Evolutionary conservation across 768 basidiomycete species (phyloP).

Genomic region (Trametes villosa): DNA sequence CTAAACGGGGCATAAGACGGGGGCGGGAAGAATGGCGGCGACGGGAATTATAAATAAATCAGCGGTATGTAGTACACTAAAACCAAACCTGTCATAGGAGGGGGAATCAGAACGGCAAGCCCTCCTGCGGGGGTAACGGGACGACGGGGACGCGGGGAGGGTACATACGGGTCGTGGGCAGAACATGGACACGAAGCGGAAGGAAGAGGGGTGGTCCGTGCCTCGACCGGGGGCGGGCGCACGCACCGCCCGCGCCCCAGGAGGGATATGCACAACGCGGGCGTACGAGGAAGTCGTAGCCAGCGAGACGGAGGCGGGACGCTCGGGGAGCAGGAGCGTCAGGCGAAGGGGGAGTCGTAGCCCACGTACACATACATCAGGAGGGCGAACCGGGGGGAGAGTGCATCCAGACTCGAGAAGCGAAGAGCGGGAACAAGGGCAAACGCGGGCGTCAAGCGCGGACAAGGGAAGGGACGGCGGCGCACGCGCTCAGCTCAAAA

Average conservation of each 20-base stretch:
- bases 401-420: constrained; percentile 23
- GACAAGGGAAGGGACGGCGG: constrained; percentile 22
- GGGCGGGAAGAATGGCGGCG: not conserved
- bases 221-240: constrained; percentile 8
- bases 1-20: not conserved
- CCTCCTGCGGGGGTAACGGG: constrained; percentile 14
- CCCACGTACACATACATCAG: constrained; percentile 19
- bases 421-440: constrained; percentile 7
- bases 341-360: constrained; percentile 8
- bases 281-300: not conserved
- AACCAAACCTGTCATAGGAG: constrained; percentile 4
- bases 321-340: not conserved
- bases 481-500: constrained; percentile 24
- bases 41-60: constrained; percentile 25
- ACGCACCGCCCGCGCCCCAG: not conserved
- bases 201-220: constrained; percentile 16
- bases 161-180: constrained; percentile 4
- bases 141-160: not conserved
- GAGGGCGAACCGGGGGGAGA: constrained; percentile 8
- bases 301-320: not conserved
- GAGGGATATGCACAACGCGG: constrained; percentile 1
- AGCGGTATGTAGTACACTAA: constrained; percentile 26
- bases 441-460: constrained; percentile 21
- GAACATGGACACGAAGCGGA: not conserved
- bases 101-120: not conserved